Conservation (phyloP, 148 eudicot species). For the Rhododendron griersonianum region DNA sequence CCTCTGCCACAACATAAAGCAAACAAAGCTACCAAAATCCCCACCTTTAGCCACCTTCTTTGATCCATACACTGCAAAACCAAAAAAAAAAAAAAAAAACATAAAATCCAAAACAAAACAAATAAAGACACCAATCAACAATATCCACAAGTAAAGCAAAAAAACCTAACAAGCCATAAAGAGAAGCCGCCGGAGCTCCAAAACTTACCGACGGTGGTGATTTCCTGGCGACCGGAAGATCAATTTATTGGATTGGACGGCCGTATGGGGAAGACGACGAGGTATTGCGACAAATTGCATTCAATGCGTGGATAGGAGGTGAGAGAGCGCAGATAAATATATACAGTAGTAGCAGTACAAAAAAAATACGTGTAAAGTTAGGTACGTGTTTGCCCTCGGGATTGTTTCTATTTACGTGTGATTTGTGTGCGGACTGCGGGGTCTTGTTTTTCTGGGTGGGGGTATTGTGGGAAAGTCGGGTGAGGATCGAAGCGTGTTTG, state of each 20-base stretch:
- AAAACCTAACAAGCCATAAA: neutral
- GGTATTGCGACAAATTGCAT: neutral
- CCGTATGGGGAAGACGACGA: neutral
- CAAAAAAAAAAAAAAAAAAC: neutral
- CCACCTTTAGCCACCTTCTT: slow-evolving; percentile 17
- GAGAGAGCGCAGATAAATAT: neutral
- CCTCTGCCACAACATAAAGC: slow-evolving; percentile 14
- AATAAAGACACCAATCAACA: neutral
- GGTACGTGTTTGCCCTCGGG: neutral
- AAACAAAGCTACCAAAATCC: slow-evolving; percentile 12
- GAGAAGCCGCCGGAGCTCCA: neutral
- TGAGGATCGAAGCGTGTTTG: no score
- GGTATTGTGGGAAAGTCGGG: no score
- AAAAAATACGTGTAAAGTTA: neutral
- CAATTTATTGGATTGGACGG: neutral
- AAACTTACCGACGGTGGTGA: neutral
- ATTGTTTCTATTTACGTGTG: neutral
- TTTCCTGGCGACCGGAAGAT: neutral
- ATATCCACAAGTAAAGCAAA: no score
- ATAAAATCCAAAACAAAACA: neutral
- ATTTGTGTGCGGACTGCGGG: neutral
- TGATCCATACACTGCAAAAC: slow-evolving; percentile 14
- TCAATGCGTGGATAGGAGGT: neutral
- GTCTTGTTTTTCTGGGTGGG: no score
- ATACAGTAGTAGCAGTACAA: neutral